phyloP scores from a whole-genome alignment of 1,284 basidiomycete species.

The Pseudozyma thailandica region DNA sequence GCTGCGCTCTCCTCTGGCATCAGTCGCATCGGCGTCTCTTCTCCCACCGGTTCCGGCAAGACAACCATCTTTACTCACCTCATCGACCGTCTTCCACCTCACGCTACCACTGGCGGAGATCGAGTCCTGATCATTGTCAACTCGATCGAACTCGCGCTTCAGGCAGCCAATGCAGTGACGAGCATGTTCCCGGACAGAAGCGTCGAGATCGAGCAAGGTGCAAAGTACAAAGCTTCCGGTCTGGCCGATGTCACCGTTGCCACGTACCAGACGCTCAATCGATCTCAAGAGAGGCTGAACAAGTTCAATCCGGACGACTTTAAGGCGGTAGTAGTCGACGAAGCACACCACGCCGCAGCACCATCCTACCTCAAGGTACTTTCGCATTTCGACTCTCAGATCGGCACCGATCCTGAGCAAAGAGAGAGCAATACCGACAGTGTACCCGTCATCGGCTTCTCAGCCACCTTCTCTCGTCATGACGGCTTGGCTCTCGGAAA shows the following conservation, averaged over 20 bases:
- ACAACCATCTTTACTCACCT: slow-evolving; percentile 79
- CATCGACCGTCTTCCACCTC: slow-evolving; percentile 45
- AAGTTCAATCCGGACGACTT: slow-evolving; percentile 81
- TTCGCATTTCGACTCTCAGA: slow-evolving; percentile 76
- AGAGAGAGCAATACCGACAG: neutral
- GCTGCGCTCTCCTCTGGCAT: slow-evolving; percentile 75
- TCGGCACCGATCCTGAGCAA: slow-evolving; percentile 34
- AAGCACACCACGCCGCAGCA: slow-evolving; percentile 91
- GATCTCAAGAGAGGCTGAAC: slow-evolving; percentile 73
- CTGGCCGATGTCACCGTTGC: slow-evolving; percentile 87
- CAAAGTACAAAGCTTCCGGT: slow-evolving; percentile 80
- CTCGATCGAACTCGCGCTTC: slow-evolving; percentile 85
- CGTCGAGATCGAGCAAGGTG: slow-evolving; percentile 92
- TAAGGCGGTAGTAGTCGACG: slow-evolving; percentile 80
- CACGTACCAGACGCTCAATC: slow-evolving; percentile 87
- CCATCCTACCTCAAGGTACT: slow-evolving; percentile 84
- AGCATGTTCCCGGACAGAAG: slow-evolving; percentile 78
- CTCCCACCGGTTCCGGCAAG: slow-evolving; percentile 86
- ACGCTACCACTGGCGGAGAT: slow-evolving; percentile 49
- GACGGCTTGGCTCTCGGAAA: slow-evolving; percentile 88
- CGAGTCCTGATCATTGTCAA: slow-evolving; percentile 85
- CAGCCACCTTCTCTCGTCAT: slow-evolving; percentile 91
- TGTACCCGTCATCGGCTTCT: slow-evolving; percentile 90
- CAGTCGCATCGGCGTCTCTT: slow-evolving; percentile 87
- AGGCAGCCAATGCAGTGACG: slow-evolving; percentile 81